phyloP scores from a whole-genome alignment of 2,329 filamentous ascomycete species.

The Blastomyces silverae region DNA sequence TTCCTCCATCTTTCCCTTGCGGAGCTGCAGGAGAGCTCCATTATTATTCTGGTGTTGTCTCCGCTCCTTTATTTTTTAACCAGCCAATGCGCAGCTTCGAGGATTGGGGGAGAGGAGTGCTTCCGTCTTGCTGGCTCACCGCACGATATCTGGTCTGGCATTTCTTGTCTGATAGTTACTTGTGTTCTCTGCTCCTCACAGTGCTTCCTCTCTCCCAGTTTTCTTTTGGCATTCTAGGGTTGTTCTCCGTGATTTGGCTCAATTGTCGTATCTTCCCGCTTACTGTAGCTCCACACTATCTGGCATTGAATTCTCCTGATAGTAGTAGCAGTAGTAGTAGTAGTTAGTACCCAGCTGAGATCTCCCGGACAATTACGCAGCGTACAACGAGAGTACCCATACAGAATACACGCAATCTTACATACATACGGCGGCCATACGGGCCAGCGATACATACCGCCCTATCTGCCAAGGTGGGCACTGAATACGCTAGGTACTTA shows the following conservation, averaged over 20 bases:
- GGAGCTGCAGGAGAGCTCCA: background rate
- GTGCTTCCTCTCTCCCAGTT: background rate
- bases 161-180: too few species aligned
- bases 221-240: too few species aligned
- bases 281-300: background rate
- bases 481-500: conserved; percentile 4
- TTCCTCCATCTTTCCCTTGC: background rate
- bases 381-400: background rate
- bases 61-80: background rate
- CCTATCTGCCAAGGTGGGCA: background rate
- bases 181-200: background rate
- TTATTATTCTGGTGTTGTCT: background rate
- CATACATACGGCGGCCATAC: conserved; percentile 5
- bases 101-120: background rate
- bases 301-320: too few species aligned
- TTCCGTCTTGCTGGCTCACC: background rate
- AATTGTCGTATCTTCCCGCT: background rate
- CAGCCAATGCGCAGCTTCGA: too few species aligned
- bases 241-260: too few species aligned
- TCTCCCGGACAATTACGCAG: background rate
- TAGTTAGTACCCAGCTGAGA: background rate
- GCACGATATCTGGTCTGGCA: too few species aligned
- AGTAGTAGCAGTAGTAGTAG: background rate
- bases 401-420: conserved; percentile 4
- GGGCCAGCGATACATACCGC: conserved; percentile 1